These are phyloP conservation scores for Pestalotiopsis sp. DNA, from an alignment of 2,329 filamentous ascomycete genomes.

Conservation along the genomic window DNA sequence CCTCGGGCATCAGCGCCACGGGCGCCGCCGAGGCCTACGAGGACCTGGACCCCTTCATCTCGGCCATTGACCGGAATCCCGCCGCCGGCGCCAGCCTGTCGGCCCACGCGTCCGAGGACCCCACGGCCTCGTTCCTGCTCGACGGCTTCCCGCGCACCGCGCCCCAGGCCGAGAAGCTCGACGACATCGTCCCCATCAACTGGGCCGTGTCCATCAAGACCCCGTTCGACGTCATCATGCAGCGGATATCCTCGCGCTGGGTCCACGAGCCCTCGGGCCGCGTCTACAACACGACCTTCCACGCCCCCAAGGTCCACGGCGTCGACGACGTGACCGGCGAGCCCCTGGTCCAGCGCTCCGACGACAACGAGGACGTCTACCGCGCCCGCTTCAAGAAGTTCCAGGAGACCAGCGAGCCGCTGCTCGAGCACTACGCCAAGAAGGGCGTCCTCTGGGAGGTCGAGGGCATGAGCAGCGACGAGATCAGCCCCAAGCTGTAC, in stretches of 20 bases:
- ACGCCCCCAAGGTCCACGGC: slow-evolving; percentile 77
- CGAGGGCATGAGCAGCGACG: slow-evolving; percentile 85
- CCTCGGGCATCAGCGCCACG: slow-evolving; percentile 33
- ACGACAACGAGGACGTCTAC: slow-evolving; percentile 88
- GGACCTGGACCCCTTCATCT: slow-evolving; percentile 39
- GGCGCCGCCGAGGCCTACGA: slow-evolving; percentile 29
- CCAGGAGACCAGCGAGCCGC: slow-evolving; percentile 78
- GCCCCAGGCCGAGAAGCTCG: slow-evolving; percentile 74
- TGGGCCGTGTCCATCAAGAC: slow-evolving; percentile 86
- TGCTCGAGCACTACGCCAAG: slow-evolving; percentile 86
- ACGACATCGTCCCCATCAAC: slow-evolving; percentile 88
- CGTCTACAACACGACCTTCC: slow-evolving; percentile 94
- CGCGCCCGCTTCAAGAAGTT: slow-evolving; percentile 78
- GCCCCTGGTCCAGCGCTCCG: slow-evolving; percentile 74
- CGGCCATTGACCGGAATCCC: slow-evolving; percentile 38
- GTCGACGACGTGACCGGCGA: slow-evolving; percentile 92
- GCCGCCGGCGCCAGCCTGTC: slow-evolving; percentile 36
- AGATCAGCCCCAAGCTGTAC: slow-evolving; percentile 90
- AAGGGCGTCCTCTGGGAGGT: slow-evolving; percentile 86
- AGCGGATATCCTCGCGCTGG: slow-evolving; percentile 90
- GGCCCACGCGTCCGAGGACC: slow-evolving; percentile 60
- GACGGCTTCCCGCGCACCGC: slow-evolving; percentile 95
- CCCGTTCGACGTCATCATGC: slow-evolving; percentile 81
- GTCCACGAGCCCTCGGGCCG: slow-evolving; percentile 88
- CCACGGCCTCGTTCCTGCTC: slow-evolving; percentile 86